Evolutionary conservation across 169 alveolate genomes (phyloP), one percentile per base, ranked within the genome.

Genomic region (Cryptosporidium tyzzeri): DNA sequence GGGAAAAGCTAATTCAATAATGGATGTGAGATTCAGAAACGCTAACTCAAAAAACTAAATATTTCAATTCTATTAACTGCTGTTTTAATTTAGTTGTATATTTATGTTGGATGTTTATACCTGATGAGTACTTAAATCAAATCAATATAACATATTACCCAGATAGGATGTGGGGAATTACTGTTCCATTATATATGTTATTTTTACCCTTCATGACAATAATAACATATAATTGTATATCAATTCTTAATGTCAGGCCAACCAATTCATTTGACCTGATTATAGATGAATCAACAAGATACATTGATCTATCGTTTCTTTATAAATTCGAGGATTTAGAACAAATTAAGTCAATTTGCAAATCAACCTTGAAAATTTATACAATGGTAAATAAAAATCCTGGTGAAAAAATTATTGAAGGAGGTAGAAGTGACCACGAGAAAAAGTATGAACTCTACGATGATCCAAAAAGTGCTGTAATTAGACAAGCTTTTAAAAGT

Each of bases 111-210:
- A 80, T 80, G 75, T 80, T 59, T 80, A 55, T 80, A 62, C 89
- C 89, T 10, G 89, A 80, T 23, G 75, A 80, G 41, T 80, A 62
- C 45, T 39, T 80, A 44, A 80, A 62, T 62, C 51, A 45, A 12
- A 29, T 80, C 21, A 29, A 65, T 41, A 80, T 80, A 18, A 80
- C 89, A 44, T 80, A 80, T 80, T 80, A 80, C 50, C 89, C 89
- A 16, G 75, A 80, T 59, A 80, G 75, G 62, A 80, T 80, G 75
- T 80, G 89, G 89, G 89, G 89, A 14, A 67, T 80, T 16, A 80
- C 75, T 23, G 55, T 80, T 26, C 89, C 89, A 44, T 48, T 80
- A 23, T 80, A 80, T 51, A 16, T 80, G 14, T 26, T 80, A 6
- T 80, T 80, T 59, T 41, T 80, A n/a, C 7, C 65, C 3, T 21